phyloP scores from a whole-genome alignment of 2,329 filamentous ascomycete species.

The Calonectria pseudoreteaudii region DNA sequence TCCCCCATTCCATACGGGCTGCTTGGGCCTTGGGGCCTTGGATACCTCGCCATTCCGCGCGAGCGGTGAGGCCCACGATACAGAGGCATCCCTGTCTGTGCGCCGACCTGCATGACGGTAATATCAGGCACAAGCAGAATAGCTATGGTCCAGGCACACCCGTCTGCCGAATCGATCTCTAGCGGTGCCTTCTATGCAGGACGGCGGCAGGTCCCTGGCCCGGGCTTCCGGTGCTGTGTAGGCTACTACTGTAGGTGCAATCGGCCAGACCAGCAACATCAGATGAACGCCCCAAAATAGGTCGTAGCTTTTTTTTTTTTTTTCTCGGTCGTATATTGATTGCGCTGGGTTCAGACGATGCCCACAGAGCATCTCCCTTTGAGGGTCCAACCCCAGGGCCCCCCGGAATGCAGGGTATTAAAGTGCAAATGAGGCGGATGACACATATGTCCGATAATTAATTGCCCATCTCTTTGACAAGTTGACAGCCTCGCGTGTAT shows the following conservation, averaged over 20 bases:
- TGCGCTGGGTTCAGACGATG: not conserved
- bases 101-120: conserved; percentile 25
- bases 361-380: not conserved
- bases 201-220: not conserved
- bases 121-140: conserved; percentile 28
- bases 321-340: not conserved
- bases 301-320: not conserved
- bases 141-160: not conserved
- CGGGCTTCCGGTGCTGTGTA: not conserved
- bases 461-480: not conserved
- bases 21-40: not conserved
- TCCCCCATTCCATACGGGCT: not conserved
- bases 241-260: too few relatives aligned
- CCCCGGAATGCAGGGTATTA: not conserved
- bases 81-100: conserved; percentile 12
- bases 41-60: not conserved
- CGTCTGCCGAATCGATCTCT: not conserved
- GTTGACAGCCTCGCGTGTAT: not conserved
- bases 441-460: not conserved
- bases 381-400: not conserved
- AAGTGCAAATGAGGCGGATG: not conserved
- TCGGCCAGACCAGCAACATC: not conserved
- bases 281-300: conserved; percentile 10
- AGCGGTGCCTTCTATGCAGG: not conserved
- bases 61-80: conserved; percentile 27